Evolutionary conservation across 352 stramenopile genomes (phyloP).

Genomic region (Phytophthora vignae): DNA sequence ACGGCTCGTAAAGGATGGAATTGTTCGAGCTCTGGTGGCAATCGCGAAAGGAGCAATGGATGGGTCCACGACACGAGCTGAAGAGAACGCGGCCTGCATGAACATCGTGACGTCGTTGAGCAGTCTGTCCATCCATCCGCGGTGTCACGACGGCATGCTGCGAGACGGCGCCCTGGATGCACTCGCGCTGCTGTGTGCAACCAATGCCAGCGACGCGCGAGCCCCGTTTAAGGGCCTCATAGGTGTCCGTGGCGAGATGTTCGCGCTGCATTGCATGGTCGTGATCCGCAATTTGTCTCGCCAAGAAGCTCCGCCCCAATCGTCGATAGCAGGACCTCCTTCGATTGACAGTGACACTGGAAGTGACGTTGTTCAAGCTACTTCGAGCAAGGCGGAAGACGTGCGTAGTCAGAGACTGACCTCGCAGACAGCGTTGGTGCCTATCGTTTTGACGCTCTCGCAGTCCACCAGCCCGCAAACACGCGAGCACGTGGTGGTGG

Average conservation of each 20-base stretch:
- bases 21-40: constrained; percentile 66
- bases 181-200: constrained; percentile 55
- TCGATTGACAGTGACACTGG: constrained; percentile 7
- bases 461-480: constrained; percentile 57
- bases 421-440: constrained; percentile 59
- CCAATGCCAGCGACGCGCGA: constrained; percentile 48
- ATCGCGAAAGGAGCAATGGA: constrained; percentile 61
- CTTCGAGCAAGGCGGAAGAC: constrained; percentile 37
- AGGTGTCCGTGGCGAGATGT: constrained; percentile 68
- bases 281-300: constrained; percentile 75
- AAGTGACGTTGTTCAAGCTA: constrained; percentile 7
- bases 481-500: constrained; percentile 72
- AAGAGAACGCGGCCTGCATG: constrained; percentile 55
- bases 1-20: constrained; percentile 76
- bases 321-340: neutral
- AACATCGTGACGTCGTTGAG: constrained; percentile 75
- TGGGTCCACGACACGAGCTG: constrained; percentile 24
- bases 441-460: constrained; percentile 64
- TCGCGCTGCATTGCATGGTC: constrained; percentile 71
- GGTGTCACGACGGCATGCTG: constrained; percentile 80
- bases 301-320: constrained; percentile 29
- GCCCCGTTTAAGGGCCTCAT: constrained; percentile 69
- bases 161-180: constrained; percentile 73
- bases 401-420: constrained; percentile 65
- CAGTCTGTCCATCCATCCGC: constrained; percentile 64